These are phyloP conservation scores for Santalum album DNA, from an alignment of 164 flowering plant species.

Conservation along the genomic window DNA sequence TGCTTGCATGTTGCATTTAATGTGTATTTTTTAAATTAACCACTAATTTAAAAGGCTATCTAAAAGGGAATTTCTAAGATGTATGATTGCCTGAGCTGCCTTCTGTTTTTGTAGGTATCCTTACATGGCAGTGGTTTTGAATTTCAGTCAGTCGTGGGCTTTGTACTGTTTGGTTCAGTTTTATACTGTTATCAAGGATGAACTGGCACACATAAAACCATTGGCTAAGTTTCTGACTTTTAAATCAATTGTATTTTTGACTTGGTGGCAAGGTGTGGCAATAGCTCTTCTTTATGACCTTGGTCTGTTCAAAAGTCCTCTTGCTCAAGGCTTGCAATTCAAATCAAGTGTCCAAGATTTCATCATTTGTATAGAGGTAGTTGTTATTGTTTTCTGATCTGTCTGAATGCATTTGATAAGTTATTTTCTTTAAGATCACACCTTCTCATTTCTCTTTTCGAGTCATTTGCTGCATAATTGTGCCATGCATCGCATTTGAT, in stretches of 20 bases:
- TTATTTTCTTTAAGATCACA: not conserved
- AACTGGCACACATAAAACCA: conserved; percentile 82
- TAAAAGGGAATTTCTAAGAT: not conserved
- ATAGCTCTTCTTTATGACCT: conserved; percentile 69
- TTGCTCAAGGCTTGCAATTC: conserved; percentile 79
- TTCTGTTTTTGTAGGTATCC: conserved; percentile 56
- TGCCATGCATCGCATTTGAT: too few relatives aligned
- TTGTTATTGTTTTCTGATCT: not conserved
- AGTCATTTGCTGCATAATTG: too few relatives aligned
- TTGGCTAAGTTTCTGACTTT: conserved; percentile 81
- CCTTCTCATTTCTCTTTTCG: too few relatives aligned
- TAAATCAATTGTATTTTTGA: conserved; percentile 91
- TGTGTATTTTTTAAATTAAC: too few relatives aligned
- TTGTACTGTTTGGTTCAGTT: conserved; percentile 92
- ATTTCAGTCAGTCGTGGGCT: conserved; percentile 99
- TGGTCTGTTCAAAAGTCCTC: conserved; percentile 77
- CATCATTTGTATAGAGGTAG: conserved; percentile 98
- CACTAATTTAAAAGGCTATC: too few relatives aligned
- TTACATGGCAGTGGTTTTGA: conserved; percentile 85
- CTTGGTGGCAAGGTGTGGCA: conserved; percentile 99
- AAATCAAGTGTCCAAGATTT: conserved; percentile 89
- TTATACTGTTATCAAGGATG: conserved; percentile 75
- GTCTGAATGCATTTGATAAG: not conserved
- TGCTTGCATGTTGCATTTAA: too few relatives aligned
- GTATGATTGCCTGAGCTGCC: not conserved